Evolutionary conservation across 495 filamentous ascomycete species (phyloP), one percentile per base, ranked within the genome.

Genomic region (Talaromyces proteolyticus): DNA sequence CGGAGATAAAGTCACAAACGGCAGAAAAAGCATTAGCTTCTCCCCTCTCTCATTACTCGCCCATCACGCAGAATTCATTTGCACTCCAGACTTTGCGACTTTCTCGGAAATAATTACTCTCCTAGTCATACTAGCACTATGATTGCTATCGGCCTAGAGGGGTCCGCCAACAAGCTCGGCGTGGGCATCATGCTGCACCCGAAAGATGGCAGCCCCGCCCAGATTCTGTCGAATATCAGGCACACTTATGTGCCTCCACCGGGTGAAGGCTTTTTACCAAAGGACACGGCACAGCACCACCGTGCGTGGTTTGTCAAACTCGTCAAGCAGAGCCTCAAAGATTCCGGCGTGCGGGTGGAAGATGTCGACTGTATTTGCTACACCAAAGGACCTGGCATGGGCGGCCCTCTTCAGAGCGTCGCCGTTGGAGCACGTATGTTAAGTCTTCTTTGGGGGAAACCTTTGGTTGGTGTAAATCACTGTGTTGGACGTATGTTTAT

Each of bases 151-250:
- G 94, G 94, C 42, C 88, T 94, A 62, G 93, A 98, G 74, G 92
- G 93, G 63, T 95, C 89, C 42, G 93, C 93, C 70, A 97, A 98
- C 76, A 98, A 98, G 66, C 78, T 98, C 43, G 93, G 93, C 56
- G 84, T 97, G 49, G 93, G 93, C 62, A 75, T 98, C 26, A 96
- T 98, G 66, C 76, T 78, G 23, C 94, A 98, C 72, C 82, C 84
- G 50, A 68, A 78, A 5, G 66, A 74, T 53, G 75, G 75, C 19
- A 75, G 74, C 49, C 73, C 79, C 25, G 79, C 90, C 19, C 70
- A 80, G 57, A 83, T 97, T 61, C 90, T 98, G 54, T 83, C 91
- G 60, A 98, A 98, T 68, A 79, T 98, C 60, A 84, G 93, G 16
- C 87, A 97, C 75, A 98, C 93, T 22, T 97, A 88, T 68, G 74